A percentile compares a stretch with the other conserved stretches of the same genome.
Conservation (phyloP, 2,329 filamentous ascomycete genomes). For the Ascochyta lentis region DNA sequence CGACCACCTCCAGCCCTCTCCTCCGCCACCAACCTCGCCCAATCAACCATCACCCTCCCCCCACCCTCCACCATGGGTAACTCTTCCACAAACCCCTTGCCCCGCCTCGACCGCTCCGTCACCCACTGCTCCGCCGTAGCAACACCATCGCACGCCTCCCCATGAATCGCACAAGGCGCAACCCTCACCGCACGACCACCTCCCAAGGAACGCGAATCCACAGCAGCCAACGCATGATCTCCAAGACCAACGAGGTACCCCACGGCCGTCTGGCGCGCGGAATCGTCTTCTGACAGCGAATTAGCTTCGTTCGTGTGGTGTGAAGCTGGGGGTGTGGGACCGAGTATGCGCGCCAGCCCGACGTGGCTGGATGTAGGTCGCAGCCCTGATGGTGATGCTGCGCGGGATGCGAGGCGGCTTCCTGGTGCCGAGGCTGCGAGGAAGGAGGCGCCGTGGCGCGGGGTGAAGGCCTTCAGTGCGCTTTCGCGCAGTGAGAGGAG, state of each 20-base stretch:
- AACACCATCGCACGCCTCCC: constrained; percentile 28
- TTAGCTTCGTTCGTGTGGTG: neutral
- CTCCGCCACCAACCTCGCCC: constrained; percentile 28
- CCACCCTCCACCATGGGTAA: constrained; percentile 23
- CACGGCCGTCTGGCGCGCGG: neutral
- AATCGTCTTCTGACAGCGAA: neutral
- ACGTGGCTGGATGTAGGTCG: constrained; percentile 1
- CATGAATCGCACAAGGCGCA: constrained; percentile 27
- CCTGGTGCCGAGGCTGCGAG: constrained; percentile 38
- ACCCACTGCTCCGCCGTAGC: constrained; percentile 13
- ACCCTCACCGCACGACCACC: neutral
- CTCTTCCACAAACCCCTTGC: constrained; percentile 23
- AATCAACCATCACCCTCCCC: constrained; percentile 34
- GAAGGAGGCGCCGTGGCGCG: constrained; percentile 27
- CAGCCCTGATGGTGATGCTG: constrained; percentile 17
- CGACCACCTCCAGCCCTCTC: constrained; percentile 13
- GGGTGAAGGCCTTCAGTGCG: constrained; percentile 19
- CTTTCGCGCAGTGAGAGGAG: neutral
- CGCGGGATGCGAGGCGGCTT: constrained; percentile 22
- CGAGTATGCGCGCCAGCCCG: neutral
- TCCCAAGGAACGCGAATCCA: constrained; percentile 1
- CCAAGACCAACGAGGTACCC: constrained; percentile 9
- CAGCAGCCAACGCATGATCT: constrained; percentile 14
- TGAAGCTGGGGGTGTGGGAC: neutral
- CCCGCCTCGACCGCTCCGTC: constrained; percentile 14